A percentile compares a stretch with the other conserved stretches of the same genome.
These are phyloP conservation scores for Fonsecaea pedrosoi DNA, from an alignment of 2,329 filamentous ascomycete species.

Conservation along the genomic window DNA sequence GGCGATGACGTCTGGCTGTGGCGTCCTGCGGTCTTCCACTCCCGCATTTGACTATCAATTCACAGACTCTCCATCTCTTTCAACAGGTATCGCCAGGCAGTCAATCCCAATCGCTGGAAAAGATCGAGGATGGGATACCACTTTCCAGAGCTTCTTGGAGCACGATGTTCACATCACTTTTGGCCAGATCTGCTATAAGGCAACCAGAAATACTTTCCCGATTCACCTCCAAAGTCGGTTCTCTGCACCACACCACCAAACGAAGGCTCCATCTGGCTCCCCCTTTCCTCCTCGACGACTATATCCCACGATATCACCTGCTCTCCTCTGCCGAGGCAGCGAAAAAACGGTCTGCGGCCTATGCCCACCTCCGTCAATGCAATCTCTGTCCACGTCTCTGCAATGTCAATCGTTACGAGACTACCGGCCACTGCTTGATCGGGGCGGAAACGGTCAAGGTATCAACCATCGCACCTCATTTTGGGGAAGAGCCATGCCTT, in stretches of 20 bases:
- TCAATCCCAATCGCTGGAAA: not conserved
- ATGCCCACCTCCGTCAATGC: constrained; percentile 77
- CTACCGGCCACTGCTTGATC: constrained; percentile 78
- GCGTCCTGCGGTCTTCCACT: not conserved
- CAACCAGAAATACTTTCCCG: not conserved
- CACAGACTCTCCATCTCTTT: not conserved
- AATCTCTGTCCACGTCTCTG: constrained; percentile 81
- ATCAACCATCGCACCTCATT: constrained; percentile 84
- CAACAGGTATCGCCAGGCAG: not conserved
- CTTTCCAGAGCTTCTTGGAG: not conserved
- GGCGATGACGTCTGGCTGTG: constrained; percentile 1
- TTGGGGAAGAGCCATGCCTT: constrained; percentile 83
- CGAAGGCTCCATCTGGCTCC: constrained; percentile 61
- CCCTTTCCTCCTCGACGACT: constrained; percentile 75
- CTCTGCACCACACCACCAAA: constrained; percentile 5
- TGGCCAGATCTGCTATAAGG: constrained; percentile 22
- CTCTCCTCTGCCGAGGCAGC: constrained; percentile 72
- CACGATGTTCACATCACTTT: constrained; percentile 32
- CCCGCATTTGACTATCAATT: not conserved
- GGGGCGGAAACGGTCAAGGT: constrained; percentile 76
- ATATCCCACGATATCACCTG: constrained; percentile 74
- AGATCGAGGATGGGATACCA: constrained; percentile 5
- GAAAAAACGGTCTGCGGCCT: constrained; percentile 75
- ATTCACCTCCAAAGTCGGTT: not conserved
- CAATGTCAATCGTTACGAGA: constrained; percentile 80